Evolutionary conservation across 139 green algal species (phyloP), one percentile per base, ranked within the genome.

Genomic region (Micractinium conductrix): DNA sequence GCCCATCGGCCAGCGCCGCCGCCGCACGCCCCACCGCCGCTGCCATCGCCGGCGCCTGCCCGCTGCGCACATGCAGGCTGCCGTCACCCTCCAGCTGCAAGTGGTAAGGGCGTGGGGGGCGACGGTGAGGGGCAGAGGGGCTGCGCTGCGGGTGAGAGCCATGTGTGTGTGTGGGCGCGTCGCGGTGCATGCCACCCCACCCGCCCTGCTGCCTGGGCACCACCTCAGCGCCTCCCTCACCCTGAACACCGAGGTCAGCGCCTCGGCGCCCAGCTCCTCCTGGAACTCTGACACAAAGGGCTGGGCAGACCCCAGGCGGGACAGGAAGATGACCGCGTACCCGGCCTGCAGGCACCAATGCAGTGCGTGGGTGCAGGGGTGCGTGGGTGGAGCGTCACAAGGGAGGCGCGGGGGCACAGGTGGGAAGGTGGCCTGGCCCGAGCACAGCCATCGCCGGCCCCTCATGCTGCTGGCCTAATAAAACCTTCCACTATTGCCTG

Each of bases 311-410:
- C 90, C 81, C 17, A 81, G 85, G 19, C 97, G 90, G 16, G 94
- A 93, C 2, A 99, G 85, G 81, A 98, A 98, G 24, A 99, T 94
- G 10, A 99, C 97, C 0, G 91, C 91, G 70, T 99, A 99, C 35
- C 96, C 97, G 1, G 88, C 88, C 91, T 96, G 87, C 74, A 90
- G 38, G 45, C 84, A 45, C 42, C 10, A n/a, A 33, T n/a, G 45
- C 16, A 43, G 44, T n/a, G 3, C 22, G 26, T 35, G 35, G 38
- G 33, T 50, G 69, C 69, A 33, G 69, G 69, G 8, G 5, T 4
- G 38, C 69, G 35, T 17, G 69, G 2, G 55, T 22, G 55, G n/a
- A n/a, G n/a, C n/a, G n/a, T n/a, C n/a, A n/a, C n/a, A n/a, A n/a
- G n/a, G n/a, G n/a, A n/a, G n/a, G n/a, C n/a, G n/a, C n/a, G n/a